Evolutionary conservation across 805 yeast genomes (phyloP), one percentile per base, ranked within the genome.

Genomic region (Metschnikowia anglica): DNA sequence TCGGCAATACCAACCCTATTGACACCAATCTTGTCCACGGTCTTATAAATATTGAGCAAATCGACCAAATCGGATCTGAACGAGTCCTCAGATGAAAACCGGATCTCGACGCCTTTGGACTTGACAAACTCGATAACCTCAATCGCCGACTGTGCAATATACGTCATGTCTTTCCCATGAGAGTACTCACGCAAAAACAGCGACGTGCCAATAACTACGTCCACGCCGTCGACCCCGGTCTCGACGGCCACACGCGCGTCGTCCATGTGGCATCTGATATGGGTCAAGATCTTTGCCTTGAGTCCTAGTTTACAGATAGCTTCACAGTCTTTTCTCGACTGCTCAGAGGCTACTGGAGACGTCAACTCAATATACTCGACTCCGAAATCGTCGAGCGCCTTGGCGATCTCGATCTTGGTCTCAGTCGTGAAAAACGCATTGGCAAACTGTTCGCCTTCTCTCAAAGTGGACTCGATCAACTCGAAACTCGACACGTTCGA

Each of bases 361-460:
- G 99, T 91, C 63, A 91, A 76, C 72, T 91, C 99, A 53, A 91
- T 93, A 73, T 93, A 91, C 71, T 91, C 99, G 37, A 90, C 99
- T 56, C 99, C 99, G 61, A 91, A 91, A 59, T 90, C 97, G 67
- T 91, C 97, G 46, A 91, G 74, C 4, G 98, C 98, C 73, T 82
- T 89, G 58, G 99, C 99, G 52, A 91, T 91, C 70, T 90, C 96
- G 54, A 91, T 88, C 73, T 91, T 91, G 75, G 87, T 91, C 63
- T 88, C 98, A 15, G 96, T 87, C 56, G 81, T 73, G 74, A 91
- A 91, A 69, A 91, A 93, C 3, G 99, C 96, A 62, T 91, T 91
- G 60, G 98, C 97, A 63, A 91, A 91, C 70, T 91, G 99, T 71
- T 91, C 99, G 66, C 99, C 99, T 72, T 91, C 99, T 73, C 99